Base-by-base conservation (phyloP, 441 rosid species). In the Breynia disticha region DNA sequence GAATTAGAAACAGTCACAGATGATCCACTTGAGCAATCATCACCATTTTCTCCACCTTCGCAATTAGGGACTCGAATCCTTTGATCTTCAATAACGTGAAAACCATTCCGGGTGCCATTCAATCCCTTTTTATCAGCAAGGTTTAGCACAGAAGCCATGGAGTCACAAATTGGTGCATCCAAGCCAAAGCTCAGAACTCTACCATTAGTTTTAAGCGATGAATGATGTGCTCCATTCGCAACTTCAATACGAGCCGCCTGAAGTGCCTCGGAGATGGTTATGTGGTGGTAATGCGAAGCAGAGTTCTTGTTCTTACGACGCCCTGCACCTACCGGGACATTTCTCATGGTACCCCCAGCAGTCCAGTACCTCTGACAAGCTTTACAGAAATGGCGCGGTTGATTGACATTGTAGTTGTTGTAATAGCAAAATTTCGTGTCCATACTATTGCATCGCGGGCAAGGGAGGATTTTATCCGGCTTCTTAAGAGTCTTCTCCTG, bases 311-410 rank as follows among this genome's bases (percentile, higher is more conserved):
- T 86, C 80, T 84, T 90, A 54, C 97, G 83, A 15, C 97, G 83
- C 19, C 97, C 97, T 14, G 97, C 95, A 3, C 95, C 97, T 0
- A 90, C 95, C 0, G 97, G 90, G 1, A 86, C 87, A 7, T 84
- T 89, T 67, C 97, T 80, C 95, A 89, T 89, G 32, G 88, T 82
- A 7, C 97, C 97, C 5, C 97, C 94, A 0, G 89, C 84, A 16
- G 95, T 90, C 97, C 97, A 90, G 59, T 90, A 86, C 62, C 97
- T 76, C 72, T 86, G 95, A 73, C 97, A 90, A 10, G 94, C 79
- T 46, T 86, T 90, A 75, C 97, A 90, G 76, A 90, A 90, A 72
- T 90, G 90, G 32, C 94, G 86, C 6, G 95, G 97, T 66, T 86
- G 95, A 70, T 84, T 84, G 50, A 79, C 42, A 62, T 90, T 90